Evolutionary conservation across 176 grass and related monocot genomes (phyloP), one percentile per base, ranked within the genome.

Genomic region (Melocanna baccifera): DNA sequence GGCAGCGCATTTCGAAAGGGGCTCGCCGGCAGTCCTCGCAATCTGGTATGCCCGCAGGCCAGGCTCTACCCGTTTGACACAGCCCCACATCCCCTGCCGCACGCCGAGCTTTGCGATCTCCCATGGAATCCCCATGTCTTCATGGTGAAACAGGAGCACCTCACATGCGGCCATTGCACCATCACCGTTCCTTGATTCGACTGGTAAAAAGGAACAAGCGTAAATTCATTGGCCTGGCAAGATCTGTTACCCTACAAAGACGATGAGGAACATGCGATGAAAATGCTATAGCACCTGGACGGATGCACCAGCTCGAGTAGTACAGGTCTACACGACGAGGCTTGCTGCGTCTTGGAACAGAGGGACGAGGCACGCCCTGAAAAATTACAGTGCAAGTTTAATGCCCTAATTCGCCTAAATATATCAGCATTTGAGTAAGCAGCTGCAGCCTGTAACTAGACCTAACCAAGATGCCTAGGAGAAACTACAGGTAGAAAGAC

Each of bases 261-360:
- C 0, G 53, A 70, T 41, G 15, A 30, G 40, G 43, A 64, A 67
- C 9, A 20, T 45, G 7, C 16, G 13, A 40, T 23, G 16, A 16
- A 77, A 51, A 48, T 45, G 47, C 12, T 29, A 30, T 29, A 14
- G 40, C 87, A 99, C 96, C 93, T 90, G 96, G 86, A 79, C 90
- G 97, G 82, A 99, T 96, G 84, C 91, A 99, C 93, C 93, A 99
- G 59, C 97, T 99, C 16, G 97, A 99, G 91, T 99, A 99, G 81
- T 99, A 96, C 39, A 92, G 66, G 73, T 99, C 97, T n/a, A 99
- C 97, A 51, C 97, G 91, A 41, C 90, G 92, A 50, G 93, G 97
- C 82, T 99, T 99, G 78, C 47, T 92, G 12, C 57, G 36, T 66
- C 97, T 90, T 74, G 93, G 91, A 62, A 99, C 84, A 81, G 87